phyloP scores from a whole-genome alignment of 2,329 filamentous ascomycete genomes.

The Aspergillus ochraceoroseus region DNA sequence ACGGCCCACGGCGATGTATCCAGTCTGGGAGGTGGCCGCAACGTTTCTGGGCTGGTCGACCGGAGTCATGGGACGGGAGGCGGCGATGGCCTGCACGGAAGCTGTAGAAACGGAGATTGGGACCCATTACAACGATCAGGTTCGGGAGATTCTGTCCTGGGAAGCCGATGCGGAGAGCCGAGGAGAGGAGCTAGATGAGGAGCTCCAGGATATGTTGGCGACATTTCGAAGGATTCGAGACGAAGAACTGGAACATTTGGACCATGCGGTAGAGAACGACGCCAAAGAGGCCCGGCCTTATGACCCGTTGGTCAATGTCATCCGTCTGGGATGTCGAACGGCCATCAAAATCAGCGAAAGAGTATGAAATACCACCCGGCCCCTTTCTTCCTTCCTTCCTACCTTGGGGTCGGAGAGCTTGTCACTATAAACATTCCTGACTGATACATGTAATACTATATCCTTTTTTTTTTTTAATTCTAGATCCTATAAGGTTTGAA shows the following conservation, averaged over 20 bases:
- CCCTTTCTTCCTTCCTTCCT: no score
- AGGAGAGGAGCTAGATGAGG: conserved; percentile 74
- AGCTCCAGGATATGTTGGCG: conserved; percentile 66
- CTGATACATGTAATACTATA: no score
- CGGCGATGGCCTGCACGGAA: conserved; percentile 97
- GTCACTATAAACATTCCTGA: no score
- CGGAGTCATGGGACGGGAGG: conserved; percentile 80
- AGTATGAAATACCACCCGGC: no score
- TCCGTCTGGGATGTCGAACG: conserved; percentile 81
- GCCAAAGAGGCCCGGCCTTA: conserved; percentile 85
- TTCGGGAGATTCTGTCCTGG: conserved; percentile 76
- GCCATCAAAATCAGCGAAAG: conserved; percentile 78
- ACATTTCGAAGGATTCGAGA: conserved; percentile 81
- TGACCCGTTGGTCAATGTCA: conserved; percentile 79
- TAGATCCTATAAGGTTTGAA: no score
- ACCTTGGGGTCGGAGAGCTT: no score
- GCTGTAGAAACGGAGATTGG: conserved; percentile 98
- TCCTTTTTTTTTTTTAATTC: no score
- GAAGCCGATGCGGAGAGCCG: conserved; percentile 66
- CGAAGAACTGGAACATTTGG: conserved; percentile 93
- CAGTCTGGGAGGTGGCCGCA: conserved; percentile 77
- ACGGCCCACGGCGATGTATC: conserved; percentile 87
- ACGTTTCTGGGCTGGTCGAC: conserved; percentile 84
- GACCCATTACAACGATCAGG: conserved; percentile 89
- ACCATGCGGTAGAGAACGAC: conserved; percentile 91